Evolutionary conservation across 768 basidiomycete genomes (phyloP).

Genomic region (Leccinum rimulosum): DNA sequence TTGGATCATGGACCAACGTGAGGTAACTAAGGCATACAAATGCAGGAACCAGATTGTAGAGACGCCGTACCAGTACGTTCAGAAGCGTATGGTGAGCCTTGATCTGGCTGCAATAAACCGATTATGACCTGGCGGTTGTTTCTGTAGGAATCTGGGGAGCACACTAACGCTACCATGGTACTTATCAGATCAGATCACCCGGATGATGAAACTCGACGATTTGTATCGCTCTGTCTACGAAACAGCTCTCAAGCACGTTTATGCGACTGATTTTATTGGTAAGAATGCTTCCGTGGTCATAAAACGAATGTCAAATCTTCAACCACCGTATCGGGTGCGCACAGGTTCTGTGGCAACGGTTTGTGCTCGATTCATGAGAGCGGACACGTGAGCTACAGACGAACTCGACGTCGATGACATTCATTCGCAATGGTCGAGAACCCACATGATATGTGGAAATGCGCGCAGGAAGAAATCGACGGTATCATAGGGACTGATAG

Average conservation of each 20-base stretch:
- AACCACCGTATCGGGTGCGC: not conserved
- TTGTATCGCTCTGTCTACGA: not conserved
- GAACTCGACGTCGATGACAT: not conserved
- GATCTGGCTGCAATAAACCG: not conserved
- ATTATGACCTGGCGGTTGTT: not conserved
- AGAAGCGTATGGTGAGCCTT: not conserved
- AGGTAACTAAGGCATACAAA: not conserved
- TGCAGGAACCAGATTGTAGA: constrained; percentile 2
- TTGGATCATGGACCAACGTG: constrained; percentile 5
- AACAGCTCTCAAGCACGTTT: not conserved
- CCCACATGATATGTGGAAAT: not conserved
- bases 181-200: not conserved
- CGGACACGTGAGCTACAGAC: not conserved
- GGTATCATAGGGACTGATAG: not conserved
- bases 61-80: not conserved
- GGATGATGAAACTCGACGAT: not conserved
- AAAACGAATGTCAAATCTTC: not conserved
- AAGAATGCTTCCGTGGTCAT: not conserved
- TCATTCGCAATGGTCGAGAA: not conserved
- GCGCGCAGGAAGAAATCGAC: not conserved
- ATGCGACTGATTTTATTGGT: not conserved
- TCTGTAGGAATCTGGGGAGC: not conserved
- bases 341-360: not conserved
- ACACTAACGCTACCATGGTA: not conserved
- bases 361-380: not conserved